Evolutionary conservation across 2,329 filamentous ascomycete species (phyloP).

Genomic region (Hypoxylon sp.): DNA sequence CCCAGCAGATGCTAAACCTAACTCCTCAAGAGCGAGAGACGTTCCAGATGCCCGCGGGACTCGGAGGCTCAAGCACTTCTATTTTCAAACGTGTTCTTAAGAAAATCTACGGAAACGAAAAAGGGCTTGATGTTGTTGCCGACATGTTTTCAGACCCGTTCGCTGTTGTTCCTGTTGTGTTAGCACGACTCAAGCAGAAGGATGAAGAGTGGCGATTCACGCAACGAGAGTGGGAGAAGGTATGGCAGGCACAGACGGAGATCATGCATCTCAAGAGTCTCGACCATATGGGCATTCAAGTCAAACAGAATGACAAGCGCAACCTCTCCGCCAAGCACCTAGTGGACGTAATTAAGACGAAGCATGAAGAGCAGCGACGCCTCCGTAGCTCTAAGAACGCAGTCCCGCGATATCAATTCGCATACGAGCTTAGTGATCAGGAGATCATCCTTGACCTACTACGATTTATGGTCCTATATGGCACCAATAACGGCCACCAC

Average conservation of each 20-base stretch:
- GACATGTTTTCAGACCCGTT: slow-evolving; percentile 89
- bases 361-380: slow-evolving; percentile 90
- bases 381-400: slow-evolving; percentile 74
- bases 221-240: slow-evolving; percentile 98
- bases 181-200: slow-evolving; percentile 93
- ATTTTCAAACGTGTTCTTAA: slow-evolving; percentile 98
- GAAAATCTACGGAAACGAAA: slow-evolving; percentile 93
- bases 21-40: slow-evolving; percentile 77
- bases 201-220: slow-evolving; percentile 98
- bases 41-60: slow-evolving; percentile 85
- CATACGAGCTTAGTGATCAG: slow-evolving; percentile 80
- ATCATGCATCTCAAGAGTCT: slow-evolving; percentile 96
- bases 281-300: slow-evolving; percentile 94
- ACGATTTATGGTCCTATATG: slow-evolving; percentile 74
- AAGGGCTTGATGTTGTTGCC: slow-evolving; percentile 86
- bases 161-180: slow-evolving; percentile 87
- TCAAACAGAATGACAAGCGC: slow-evolving; percentile 91
- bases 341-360: slow-evolving; percentile 90
- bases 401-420: slow-evolving; percentile 78
- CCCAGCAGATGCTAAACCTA: slow-evolving; percentile 89
- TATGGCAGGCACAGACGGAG: slow-evolving; percentile 96
- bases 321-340: slow-evolving; percentile 92
- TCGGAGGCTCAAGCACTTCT: slow-evolving; percentile 93
- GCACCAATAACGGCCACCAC: slow-evolving; percentile 78
- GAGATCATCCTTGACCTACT: slow-evolving; percentile 75